These are phyloP conservation scores for Mimosa bimucronata DNA, from an alignment of 306 rosid genomes.

Conservation along the genomic window DNA sequence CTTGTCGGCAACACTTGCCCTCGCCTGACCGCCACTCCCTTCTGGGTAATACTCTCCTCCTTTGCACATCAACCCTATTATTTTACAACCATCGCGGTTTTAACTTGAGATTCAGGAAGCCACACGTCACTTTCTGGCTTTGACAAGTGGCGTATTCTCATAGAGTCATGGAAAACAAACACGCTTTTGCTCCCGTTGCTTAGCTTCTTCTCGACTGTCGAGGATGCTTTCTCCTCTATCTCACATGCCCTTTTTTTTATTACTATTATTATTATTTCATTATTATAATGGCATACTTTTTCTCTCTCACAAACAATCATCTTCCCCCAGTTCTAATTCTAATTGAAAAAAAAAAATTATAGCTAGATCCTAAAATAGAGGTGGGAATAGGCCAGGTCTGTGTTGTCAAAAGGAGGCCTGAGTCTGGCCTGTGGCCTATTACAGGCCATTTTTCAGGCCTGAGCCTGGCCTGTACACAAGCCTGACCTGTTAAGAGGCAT, in stretches of 20 bases:
- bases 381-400: too few relatives aligned
- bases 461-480: too few relatives aligned
- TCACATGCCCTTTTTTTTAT: neutral
- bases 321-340: too few relatives aligned
- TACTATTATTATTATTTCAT: neutral
- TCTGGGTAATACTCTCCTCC: neutral
- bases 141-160: neutral
- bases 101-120: neutral
- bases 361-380: too few relatives aligned
- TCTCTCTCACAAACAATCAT: neutral
- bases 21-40: neutral
- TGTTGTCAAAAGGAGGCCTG: too few relatives aligned
- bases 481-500: too few relatives aligned
- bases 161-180: neutral
- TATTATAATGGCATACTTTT: neutral
- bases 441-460: too few relatives aligned
- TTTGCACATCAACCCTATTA: neutral
- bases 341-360: too few relatives aligned
- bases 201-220: neutral
- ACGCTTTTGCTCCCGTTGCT: neutral
- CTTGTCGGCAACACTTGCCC: neutral
- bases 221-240: neutral
- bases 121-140: neutral
- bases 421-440: too few relatives aligned
- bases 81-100: constrained; percentile 2